Conservation (phyloP, 306 rosid genomes). For the Glycine tomentella region DNA sequence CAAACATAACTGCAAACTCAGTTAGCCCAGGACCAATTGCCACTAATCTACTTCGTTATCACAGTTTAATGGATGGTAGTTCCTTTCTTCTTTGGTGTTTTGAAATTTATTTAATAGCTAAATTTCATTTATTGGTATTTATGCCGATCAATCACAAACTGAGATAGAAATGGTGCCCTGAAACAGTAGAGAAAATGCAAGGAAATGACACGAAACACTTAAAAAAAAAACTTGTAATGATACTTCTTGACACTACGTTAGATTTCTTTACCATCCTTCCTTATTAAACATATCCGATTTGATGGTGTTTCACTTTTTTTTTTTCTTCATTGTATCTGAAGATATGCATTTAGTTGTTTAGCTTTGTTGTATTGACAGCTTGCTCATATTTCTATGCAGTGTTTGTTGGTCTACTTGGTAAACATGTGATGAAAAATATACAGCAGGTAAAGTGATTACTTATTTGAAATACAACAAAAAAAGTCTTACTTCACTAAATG, state of each 20-base stretch:
- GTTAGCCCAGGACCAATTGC: constrained; percentile 65
- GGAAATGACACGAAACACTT: no score
- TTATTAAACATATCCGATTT: not conserved
- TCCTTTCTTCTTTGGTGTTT: not conserved
- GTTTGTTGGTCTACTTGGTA: constrained; percentile 51
- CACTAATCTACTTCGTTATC: constrained; percentile 62
- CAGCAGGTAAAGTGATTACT: constrained; percentile 60
- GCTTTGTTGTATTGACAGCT: constrained; percentile 24
- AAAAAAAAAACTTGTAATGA: no score
- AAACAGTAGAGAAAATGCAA: not conserved
- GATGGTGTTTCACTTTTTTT: not conserved
- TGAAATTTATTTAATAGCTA: not conserved
- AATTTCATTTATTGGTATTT: not conserved
- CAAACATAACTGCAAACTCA: constrained; percentile 60
- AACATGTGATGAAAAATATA: constrained; percentile 46
- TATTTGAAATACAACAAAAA: no score
- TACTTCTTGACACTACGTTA: not conserved
- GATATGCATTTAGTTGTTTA: not conserved
- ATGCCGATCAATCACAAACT: not conserved
- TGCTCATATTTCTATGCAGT: constrained; percentile 46
- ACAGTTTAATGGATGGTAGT: constrained; percentile 55
- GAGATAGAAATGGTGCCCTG: not conserved
- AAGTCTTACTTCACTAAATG: no score
- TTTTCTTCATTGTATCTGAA: not conserved
- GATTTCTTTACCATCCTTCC: not conserved